A percentile compares a stretch with the other conserved stretches of the same genome.
phyloP scores from a whole-genome alignment of 164 flowering plant genomes.

The Saururus chinensis region DNA sequence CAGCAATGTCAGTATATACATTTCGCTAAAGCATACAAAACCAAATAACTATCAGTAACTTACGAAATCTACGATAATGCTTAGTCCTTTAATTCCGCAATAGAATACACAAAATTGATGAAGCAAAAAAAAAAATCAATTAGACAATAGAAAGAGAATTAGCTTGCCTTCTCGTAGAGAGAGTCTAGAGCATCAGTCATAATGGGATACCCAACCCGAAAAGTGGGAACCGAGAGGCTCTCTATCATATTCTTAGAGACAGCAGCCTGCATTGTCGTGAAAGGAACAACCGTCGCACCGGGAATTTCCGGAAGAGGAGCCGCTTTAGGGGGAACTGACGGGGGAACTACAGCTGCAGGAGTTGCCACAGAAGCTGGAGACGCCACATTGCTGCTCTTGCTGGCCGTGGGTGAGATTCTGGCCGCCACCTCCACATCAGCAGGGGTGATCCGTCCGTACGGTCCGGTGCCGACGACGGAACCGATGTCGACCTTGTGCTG shows the following conservation, averaged over 20 bases:
- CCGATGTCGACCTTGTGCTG: slow-evolving; percentile 73
- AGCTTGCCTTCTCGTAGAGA: slow-evolving; percentile 64
- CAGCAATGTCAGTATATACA: not conserved
- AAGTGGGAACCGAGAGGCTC: slow-evolving; percentile 78
- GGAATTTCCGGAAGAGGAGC: slow-evolving; percentile 31
- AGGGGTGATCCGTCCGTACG: slow-evolving; percentile 71
- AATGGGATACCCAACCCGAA: slow-evolving; percentile 85
- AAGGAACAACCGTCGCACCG: slow-evolving; percentile 57
- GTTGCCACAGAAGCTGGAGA: slow-evolving; percentile 17
- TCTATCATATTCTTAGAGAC: slow-evolving; percentile 89
- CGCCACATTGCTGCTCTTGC: slow-evolving; percentile 17
- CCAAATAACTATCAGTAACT: not conserved
- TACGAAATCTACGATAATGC: not conserved
- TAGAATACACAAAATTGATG: not conserved
- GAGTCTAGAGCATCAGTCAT: slow-evolving; percentile 74
- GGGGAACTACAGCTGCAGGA: slow-evolving; percentile 13
- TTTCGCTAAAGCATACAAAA: not conserved
- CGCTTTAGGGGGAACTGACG: slow-evolving; percentile 10
- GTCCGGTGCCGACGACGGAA: slow-evolving; percentile 65
- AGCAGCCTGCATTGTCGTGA: slow-evolving; percentile 81
- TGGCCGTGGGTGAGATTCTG: slow-evolving; percentile 43
- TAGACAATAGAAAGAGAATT: not conserved
- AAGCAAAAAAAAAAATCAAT: not conserved
- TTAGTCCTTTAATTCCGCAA: not conserved
- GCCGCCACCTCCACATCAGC: slow-evolving; percentile 75